These are phyloP conservation scores for Myxozyma sirexii DNA, from an alignment of 805 yeast genomes.

Conservation along the genomic window DNA sequence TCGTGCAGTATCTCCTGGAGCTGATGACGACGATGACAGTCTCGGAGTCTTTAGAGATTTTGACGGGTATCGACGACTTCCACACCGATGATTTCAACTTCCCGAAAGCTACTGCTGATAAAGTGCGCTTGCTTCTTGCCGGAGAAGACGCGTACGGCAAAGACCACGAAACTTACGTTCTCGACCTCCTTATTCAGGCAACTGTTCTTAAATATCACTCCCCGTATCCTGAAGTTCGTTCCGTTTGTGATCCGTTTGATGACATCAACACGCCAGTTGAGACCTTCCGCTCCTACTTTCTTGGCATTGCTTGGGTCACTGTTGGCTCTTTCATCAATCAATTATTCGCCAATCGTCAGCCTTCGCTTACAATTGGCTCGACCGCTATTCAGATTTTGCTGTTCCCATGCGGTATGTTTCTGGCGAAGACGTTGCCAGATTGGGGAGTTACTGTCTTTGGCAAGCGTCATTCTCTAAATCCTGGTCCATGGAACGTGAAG, in stretches of 20 bases:
- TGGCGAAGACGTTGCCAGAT: conserved; percentile 48
- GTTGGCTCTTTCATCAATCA: conserved; percentile 63
- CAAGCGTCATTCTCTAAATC: conserved; percentile 53
- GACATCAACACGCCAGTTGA: conserved; percentile 52
- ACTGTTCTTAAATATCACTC: conserved; percentile 20
- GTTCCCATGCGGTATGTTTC: conserved; percentile 54
- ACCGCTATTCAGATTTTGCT: conserved; percentile 60
- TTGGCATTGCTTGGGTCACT: conserved; percentile 56
- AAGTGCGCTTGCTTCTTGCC: conserved; percentile 33
- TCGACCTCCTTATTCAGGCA: conserved; percentile 33
- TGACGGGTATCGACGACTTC: conserved; percentile 44
- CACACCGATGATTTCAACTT: conserved; percentile 52
- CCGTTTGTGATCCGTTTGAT: conserved; percentile 61
- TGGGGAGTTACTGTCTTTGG: conserved; percentile 46
- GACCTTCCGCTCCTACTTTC: conserved; percentile 56
- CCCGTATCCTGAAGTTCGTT: conserved; percentile 68
- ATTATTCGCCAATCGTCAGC: conserved; percentile 57
- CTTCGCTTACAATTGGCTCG: conserved; percentile 54
- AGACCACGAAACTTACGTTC: conserved; percentile 17
- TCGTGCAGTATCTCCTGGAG: conserved; percentile 47
- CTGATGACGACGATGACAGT: conserved; percentile 42
- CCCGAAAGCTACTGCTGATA: conserved; percentile 44
- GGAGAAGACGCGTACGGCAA: conserved; percentile 22
- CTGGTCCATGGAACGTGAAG: conserved; percentile 66
- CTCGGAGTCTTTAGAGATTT: conserved; percentile 44